A percentile compares a stretch with the other conserved stretches of the same genome.
Evolutionary conservation across 768 basidiomycete genomes (phyloP).

Genomic region (Tubosaeta brunneosetosa): DNA sequence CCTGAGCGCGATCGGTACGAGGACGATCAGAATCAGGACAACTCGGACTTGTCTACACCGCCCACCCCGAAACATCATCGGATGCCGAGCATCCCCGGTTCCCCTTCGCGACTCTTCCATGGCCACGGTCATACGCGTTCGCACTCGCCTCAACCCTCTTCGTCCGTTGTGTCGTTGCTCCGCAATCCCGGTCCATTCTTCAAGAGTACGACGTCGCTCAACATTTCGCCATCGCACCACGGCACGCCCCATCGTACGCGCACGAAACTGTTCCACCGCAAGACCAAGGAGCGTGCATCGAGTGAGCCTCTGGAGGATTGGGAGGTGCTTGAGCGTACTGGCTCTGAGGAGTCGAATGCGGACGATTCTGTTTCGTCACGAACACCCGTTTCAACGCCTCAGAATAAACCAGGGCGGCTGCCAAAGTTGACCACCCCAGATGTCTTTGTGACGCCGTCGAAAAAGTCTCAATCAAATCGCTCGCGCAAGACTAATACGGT

Average conservation of each 20-base stretch:
- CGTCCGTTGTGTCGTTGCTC: conserved; percentile 31
- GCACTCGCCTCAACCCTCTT: conserved; percentile 31
- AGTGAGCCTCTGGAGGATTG: conserved; percentile 32
- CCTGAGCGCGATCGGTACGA: conserved; percentile 32
- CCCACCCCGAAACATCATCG: conserved; percentile 19
- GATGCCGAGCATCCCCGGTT: conserved; percentile 28
- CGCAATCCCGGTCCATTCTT: conserved; percentile 34
- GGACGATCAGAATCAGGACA: conserved; percentile 28
- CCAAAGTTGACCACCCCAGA: conserved; percentile 9
- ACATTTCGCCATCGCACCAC: conserved; percentile 29
- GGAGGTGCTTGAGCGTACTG: conserved; percentile 29
- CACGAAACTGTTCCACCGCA: conserved; percentile 31
- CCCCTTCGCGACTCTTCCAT: conserved; percentile 30
- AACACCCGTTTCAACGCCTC: conserved; percentile 21
- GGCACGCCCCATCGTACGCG: conserved; percentile 28
- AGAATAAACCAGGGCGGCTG: conserved; percentile 9
- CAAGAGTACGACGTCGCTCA: conserved; percentile 32
- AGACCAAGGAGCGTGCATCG: conserved; percentile 32
- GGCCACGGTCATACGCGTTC: conserved; percentile 26
- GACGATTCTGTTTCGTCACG: conserved; percentile 20
- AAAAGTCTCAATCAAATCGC: conserved; percentile 11
- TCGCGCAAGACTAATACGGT: conserved; percentile 24
- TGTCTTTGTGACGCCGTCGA: conserved; percentile 14
- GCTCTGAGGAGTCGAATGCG: conserved; percentile 23
- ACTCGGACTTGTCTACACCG: conserved; percentile 30